Percentiles rank a stretch among this genome's conserved stretches.
Conservation (phyloP, 345 rosid species). For the Acer negundo region DNA sequence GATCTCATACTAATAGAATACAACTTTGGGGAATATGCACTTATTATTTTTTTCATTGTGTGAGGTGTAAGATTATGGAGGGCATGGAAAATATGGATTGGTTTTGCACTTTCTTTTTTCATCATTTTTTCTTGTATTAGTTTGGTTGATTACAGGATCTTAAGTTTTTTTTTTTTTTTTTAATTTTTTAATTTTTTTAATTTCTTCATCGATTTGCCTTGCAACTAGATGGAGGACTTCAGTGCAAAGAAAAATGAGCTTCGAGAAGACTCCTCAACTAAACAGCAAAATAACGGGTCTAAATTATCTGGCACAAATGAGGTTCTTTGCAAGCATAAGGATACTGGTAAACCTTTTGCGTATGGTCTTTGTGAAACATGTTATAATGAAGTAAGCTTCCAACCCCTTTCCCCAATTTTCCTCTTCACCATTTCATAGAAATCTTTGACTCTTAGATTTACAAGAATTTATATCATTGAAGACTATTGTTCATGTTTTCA, state of each 20-base stretch:
- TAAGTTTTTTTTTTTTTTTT: too few relatives aligned
- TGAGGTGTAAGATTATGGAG: neutral
- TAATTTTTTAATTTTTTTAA: too few relatives aligned
- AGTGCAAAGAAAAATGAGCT: conserved; percentile 55
- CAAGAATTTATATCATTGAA: conserved; percentile 10
- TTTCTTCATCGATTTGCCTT: conserved; percentile 18
- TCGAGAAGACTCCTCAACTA: conserved; percentile 30
- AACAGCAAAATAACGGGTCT: conserved; percentile 27
- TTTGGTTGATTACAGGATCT: too few relatives aligned
- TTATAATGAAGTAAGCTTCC: conserved; percentile 55
- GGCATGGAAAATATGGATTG: neutral
- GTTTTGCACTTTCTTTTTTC: neutral
- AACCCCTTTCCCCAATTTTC: conserved; percentile 7
- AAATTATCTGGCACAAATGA: conserved; percentile 30
- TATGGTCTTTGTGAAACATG: conserved; percentile 77
- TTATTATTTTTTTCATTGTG: neutral
- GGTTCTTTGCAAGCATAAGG: conserved; percentile 74
- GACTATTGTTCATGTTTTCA: conserved; percentile 12
- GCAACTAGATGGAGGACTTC: conserved; percentile 70
- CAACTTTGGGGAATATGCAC: neutral
- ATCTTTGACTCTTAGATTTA: neutral
- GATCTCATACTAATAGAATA: neutral
- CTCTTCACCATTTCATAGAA: neutral
- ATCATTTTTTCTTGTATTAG: neutral
- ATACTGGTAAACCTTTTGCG: conserved; percentile 38